Base-by-base conservation (phyloP, 495 filamentous ascomycete species). In the Cercophora newfieldiana region DNA sequence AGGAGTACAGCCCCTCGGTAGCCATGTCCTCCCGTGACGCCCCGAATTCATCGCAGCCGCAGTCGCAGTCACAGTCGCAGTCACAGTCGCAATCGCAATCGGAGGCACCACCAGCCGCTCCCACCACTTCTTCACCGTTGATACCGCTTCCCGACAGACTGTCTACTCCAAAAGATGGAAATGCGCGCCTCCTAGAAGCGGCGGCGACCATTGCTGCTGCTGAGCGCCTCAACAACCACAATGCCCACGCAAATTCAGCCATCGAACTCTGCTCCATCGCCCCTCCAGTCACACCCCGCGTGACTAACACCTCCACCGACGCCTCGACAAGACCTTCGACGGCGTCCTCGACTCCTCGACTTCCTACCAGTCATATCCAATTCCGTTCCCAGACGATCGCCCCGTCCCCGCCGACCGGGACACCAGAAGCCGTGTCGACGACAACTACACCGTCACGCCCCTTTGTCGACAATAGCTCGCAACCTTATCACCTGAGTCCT, bases 301-400 rank as follows among this genome's bases (percentile, higher is more conserved):
- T 64, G 44, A 72, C 62, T 24, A 59, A 54, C 19, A 64, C 56
- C 48, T 49, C 26, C n/a, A 44, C 58, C 63, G 60, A 70, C 33
- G 28, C 50, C 33, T 56, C 65, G 33, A 59, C 59, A n/a, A 59
- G 26, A 8, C 21, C 68, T 19, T 48, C 68, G 6, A 54, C 66
- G 18, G 29, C 31, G 30, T 10, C 53, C 22, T 55, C 69, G 33
- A 66, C 68, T 16, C 63, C 66, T 65, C 64, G 48, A n/a, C 44
- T 62, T 22, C 49, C 71, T 19, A 22, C 44, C 26, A 66, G 63
- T 64, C 67, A 69, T 22, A 30, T 77, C 51, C 71, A 73, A 28
- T 78, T 78, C 65, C 73, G 66, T 44, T 71, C 73, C 29, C 54
- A 74, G 28, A 78, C 74, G 44, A 74, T 74, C 24, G 76, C 76